phyloP scores from a whole-genome alignment of 2,329 filamentous ascomycete genomes.

The Dryadomyces quercivorus region DNA sequence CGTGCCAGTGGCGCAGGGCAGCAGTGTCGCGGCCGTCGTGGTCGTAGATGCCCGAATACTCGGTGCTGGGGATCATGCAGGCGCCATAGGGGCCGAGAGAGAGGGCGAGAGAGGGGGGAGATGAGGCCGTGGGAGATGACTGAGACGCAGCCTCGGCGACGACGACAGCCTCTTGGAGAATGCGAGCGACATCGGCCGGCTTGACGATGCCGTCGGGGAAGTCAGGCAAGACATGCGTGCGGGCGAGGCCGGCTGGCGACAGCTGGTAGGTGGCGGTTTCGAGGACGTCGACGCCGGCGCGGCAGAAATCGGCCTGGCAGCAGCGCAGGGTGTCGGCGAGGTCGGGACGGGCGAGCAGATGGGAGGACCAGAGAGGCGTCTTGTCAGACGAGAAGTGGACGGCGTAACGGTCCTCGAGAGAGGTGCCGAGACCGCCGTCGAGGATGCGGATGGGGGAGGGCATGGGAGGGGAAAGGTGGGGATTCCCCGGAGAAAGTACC shows the following conservation, averaged over 20 bases:
- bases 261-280: constrained; percentile 58
- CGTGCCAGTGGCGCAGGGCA: constrained; percentile 43
- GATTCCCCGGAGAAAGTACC: background rate
- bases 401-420: constrained; percentile 45
- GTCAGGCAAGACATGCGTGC: constrained; percentile 27
- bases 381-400: constrained; percentile 36
- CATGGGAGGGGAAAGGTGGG: background rate
- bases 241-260: constrained; percentile 41
- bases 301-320: constrained; percentile 44
- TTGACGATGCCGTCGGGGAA: constrained; percentile 31
- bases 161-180: constrained; percentile 29
- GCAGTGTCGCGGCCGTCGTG: constrained; percentile 28
- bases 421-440: constrained; percentile 57
- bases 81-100: constrained; percentile 57
- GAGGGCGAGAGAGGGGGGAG: constrained; percentile 32
- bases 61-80: constrained; percentile 51
- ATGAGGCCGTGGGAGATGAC: background rate
- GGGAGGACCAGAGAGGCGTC: constrained; percentile 55
- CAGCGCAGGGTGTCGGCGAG: constrained; percentile 30
- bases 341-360: constrained; percentile 41
- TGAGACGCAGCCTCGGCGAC: constrained; percentile 26
- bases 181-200: constrained; percentile 23
- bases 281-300: constrained; percentile 47
- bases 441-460: constrained; percentile 26
- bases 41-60: constrained; percentile 53